Evolutionary conservation across 495 filamentous ascomycete genomes (phyloP).

Genomic region (Terfezia claveryi): DNA sequence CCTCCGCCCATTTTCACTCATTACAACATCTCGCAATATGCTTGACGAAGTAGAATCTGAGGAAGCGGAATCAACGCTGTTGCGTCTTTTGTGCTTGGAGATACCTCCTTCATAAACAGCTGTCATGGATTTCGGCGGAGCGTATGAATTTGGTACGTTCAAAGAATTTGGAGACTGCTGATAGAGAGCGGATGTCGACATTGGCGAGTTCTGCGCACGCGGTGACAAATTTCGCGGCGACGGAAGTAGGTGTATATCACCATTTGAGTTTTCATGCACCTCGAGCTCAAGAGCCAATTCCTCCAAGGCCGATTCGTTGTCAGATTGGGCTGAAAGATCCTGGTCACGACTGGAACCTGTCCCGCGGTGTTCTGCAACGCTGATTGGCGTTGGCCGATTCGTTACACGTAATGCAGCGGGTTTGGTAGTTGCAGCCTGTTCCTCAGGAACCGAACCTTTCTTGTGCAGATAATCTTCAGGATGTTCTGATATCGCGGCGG

Average conservation of each 20-base stretch:
- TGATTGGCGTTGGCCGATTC: background rate
- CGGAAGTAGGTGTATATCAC: background rate
- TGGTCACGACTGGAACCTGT: background rate
- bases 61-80: background rate
- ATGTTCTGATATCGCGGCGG: background rate
- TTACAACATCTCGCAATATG: background rate
- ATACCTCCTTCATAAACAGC: too few species aligned
- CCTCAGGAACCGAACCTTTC: background rate
- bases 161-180: background rate
- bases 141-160: background rate
- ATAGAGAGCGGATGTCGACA: background rate
- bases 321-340: background rate
- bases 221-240: background rate
- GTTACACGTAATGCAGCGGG: background rate
- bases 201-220: background rate
- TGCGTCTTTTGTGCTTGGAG: background rate
- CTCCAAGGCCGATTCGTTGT: background rate
- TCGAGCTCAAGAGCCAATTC: background rate
- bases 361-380: background rate
- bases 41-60: background rate
- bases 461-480: background rate
- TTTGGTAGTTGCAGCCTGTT: background rate
- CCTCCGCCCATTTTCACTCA: background rate
- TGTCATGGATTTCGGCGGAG: too few species aligned
- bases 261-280: background rate